Conservation (phyloP, 345 rosid species). For the Gossypioides kirkii region DNA sequence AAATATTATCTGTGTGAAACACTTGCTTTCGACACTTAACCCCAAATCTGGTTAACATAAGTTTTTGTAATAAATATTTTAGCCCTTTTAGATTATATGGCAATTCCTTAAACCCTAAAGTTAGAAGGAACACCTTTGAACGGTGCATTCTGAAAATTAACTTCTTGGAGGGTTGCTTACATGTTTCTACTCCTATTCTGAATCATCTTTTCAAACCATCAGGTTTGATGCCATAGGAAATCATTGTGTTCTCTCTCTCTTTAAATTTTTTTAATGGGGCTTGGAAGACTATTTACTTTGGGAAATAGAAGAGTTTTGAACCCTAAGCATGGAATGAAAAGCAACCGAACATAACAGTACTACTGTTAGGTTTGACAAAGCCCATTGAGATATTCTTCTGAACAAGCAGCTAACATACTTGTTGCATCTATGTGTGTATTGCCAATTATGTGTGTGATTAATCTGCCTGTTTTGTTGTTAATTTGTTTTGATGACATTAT, state of each 20-base stretch:
- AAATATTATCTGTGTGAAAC: too few species aligned
- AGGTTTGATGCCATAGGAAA: neutral
- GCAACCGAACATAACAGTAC: neutral
- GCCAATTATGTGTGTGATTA: neutral
- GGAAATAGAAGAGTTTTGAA: neutral
- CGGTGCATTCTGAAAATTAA: neutral
- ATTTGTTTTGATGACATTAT: neutral
- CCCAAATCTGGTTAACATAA: too few species aligned
- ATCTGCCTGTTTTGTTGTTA: neutral
- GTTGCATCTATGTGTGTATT: neutral
- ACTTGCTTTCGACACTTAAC: too few species aligned
- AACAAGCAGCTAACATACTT: neutral
- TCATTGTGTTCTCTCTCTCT: too few species aligned
- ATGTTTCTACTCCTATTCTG: neutral
- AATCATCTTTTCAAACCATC: neutral
- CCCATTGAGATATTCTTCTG: neutral
- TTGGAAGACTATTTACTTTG: neutral
- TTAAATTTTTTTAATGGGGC: too few species aligned
- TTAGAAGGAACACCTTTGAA: neutral
- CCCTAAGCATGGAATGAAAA: neutral
- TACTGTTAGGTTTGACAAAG: neutral
- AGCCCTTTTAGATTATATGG: neutral
- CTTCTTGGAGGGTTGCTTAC: neutral
- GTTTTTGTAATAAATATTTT: neutral
- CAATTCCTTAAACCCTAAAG: neutral